Percentiles rank a stretch among this genome's conserved stretches.
Conservation (phyloP, 2,329 filamentous ascomycete species). For the Bipolaris cookei region DNA sequence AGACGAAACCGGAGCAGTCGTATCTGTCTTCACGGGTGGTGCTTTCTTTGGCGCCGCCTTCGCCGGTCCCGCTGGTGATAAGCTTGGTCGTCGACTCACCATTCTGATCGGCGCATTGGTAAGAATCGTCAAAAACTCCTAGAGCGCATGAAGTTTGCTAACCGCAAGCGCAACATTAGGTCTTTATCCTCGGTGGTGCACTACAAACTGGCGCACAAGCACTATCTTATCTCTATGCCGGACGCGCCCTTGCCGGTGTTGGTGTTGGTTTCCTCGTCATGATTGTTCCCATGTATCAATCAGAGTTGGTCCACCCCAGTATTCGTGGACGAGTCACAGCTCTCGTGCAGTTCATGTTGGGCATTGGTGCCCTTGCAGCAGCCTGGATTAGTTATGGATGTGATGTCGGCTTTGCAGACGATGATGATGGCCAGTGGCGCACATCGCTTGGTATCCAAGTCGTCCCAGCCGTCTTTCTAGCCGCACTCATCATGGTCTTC, state of each 20-base stretch:
- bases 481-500: slow-evolving; percentile 71
- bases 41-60: slow-evolving; percentile 73
- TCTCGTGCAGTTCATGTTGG: slow-evolving; percentile 83
- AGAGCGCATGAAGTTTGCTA: neutral
- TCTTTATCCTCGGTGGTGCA: slow-evolving; percentile 72
- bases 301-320: slow-evolving; percentile 77
- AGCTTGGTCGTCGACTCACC: slow-evolving; percentile 71
- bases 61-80: slow-evolving; percentile 69
- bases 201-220: slow-evolving; percentile 73
- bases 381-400: slow-evolving; percentile 76
- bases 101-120: slow-evolving; percentile 74
- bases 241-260: slow-evolving; percentile 71
- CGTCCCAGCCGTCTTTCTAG: slow-evolving; percentile 69
- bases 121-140: neutral
- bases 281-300: slow-evolving; percentile 76
- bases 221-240: slow-evolving; percentile 70
- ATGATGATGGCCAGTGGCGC: slow-evolving; percentile 64
- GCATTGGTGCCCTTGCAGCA: slow-evolving; percentile 74
- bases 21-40: slow-evolving; percentile 78
- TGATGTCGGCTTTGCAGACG: slow-evolving; percentile 58
- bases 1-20: slow-evolving; percentile 68
- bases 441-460: slow-evolving; percentile 73
- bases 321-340: slow-evolving; percentile 78
- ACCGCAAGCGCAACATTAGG: neutral
- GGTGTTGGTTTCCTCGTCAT: slow-evolving; percentile 68